A percentile compares a stretch with the other conserved stretches of the same genome.
These are phyloP conservation scores for Zelopaecilomyces penicillatus DNA, from an alignment of 2,329 filamentous ascomycete genomes.

Conservation along the genomic window DNA sequence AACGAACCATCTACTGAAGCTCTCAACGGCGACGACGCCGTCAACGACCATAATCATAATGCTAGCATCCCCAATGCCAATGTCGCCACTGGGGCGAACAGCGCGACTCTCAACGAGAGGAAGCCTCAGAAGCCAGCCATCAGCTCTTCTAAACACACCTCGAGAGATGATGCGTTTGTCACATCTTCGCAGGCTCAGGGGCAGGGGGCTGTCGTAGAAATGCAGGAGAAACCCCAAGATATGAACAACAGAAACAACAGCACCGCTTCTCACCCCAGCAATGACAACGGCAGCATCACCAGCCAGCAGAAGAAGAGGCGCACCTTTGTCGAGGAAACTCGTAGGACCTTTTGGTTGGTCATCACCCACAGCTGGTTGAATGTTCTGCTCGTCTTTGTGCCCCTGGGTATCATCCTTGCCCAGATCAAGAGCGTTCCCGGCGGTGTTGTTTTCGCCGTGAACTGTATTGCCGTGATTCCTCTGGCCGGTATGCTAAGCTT, in stretches of 20 bases:
- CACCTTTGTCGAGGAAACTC: conserved; percentile 40
- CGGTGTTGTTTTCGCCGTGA: conserved; percentile 62
- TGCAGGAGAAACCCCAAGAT: conserved; percentile 12
- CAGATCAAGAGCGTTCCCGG: conserved; percentile 44
- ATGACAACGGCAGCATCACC: conserved; percentile 20
- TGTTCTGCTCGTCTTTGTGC: conserved; percentile 67
- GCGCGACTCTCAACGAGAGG: conserved; percentile 1
- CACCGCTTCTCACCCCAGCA: conserved; percentile 16
- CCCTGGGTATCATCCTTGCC: conserved; percentile 62
- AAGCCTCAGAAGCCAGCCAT: conserved; percentile 11
- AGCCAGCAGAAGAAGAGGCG: conserved; percentile 24
- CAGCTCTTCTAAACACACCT: conserved; percentile 17
- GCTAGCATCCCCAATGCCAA: conserved; percentile 20
- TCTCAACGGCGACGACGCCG: background rate
- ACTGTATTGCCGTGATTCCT: conserved; percentile 67
- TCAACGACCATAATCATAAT: conserved; percentile 15
- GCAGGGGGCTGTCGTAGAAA: conserved; percentile 48
- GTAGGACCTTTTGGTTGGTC: conserved; percentile 42
- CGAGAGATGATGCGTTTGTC: conserved; percentile 25
- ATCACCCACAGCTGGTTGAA: conserved; percentile 73
- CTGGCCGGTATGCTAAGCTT: conserved; percentile 63
- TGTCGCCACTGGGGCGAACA: conserved; percentile 8
- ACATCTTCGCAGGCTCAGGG: conserved; percentile 43
- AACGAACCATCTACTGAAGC: conserved; percentile 3
- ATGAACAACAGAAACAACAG: conserved; percentile 16